A percentile compares a stretch with the other conserved stretches of the same genome.
Conservation (phyloP, 169 alveolate species). For the Babesia bigemina region DNA sequence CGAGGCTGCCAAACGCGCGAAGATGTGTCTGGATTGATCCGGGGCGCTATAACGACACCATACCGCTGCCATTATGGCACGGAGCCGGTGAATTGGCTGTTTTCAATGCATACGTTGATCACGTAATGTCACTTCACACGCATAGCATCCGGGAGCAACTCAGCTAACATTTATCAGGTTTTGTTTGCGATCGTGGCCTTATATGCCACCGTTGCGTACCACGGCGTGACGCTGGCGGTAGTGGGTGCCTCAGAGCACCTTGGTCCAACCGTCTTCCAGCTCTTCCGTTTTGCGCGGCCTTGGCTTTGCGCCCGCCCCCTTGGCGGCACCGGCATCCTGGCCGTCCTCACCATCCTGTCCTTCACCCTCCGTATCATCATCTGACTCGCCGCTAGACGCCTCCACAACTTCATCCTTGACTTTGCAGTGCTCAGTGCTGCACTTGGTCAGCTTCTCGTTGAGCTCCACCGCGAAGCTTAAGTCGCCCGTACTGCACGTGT, state of each 20-base stretch:
- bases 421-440: constrained; percentile 16
- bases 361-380: constrained; percentile 1
- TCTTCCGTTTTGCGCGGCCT: constrained; percentile 22
- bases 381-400: constrained; percentile 5
- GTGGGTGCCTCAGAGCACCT: neutral
- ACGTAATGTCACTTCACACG: too few species aligned
- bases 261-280: constrained; percentile 41
- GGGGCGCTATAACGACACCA: neutral
- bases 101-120: too few species aligned
- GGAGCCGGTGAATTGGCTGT: too few species aligned
- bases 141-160: too few species aligned
- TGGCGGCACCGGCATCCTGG: neutral
- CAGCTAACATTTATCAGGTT: too few species aligned
- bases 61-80: neutral
- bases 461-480: constrained; percentile 43
- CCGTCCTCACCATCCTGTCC: neutral
- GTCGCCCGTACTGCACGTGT: constrained; percentile 42
- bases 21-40: constrained; percentile 33
- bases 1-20: constrained; percentile 41
- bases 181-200: too few species aligned
- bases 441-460: constrained; percentile 41
- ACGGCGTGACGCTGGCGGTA: too few species aligned
- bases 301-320: neutral
- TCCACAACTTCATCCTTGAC: constrained; percentile 15
- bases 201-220: too few species aligned